A percentile compares a stretch with the other conserved stretches of the same genome.
Evolutionary conservation across 805 yeast genomes (phyloP).

Genomic region (Cyberlindnera bimundalis): DNA sequence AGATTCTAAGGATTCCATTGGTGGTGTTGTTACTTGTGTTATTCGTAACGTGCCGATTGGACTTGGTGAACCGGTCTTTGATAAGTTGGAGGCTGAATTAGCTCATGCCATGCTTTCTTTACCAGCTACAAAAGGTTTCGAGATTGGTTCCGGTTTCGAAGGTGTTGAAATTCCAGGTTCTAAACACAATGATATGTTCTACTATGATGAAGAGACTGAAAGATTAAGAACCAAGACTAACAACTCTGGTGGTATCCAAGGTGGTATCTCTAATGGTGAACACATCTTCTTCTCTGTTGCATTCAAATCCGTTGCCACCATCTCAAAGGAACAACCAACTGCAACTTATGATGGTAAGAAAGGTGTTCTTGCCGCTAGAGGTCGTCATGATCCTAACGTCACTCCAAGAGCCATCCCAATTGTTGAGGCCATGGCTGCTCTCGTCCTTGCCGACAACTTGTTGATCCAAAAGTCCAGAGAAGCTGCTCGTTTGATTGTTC

Average conservation of each 20-base stretch:
- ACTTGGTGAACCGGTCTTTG: conserved; percentile 97
- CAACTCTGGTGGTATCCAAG: conserved; percentile 96
- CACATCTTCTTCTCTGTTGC: conserved; percentile 92
- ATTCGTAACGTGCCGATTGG: conserved; percentile 91
- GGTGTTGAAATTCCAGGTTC: conserved; percentile 93
- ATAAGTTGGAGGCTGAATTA: conserved; percentile 88
- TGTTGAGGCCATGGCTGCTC: conserved; percentile 97
- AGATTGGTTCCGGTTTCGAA: conserved; percentile 92
- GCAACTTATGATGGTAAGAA: conserved; percentile 82
- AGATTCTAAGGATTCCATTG: conserved; percentile 87
- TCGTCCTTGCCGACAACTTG: conserved; percentile 82
- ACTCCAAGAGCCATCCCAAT: conserved; percentile 98
- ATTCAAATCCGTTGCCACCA: conserved; percentile 97
- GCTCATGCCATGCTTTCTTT: conserved; percentile 98
- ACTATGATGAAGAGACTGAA: conserved; percentile 52
- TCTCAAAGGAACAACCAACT: conserved; percentile 88
- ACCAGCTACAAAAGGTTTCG: conserved; percentile 98
- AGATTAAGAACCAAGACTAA: conserved; percentile 83
- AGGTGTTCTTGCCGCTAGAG: conserved; percentile 91
- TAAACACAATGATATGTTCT: conserved; percentile 87
- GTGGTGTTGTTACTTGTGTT: conserved; percentile 98
- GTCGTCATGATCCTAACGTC: conserved; percentile 98
- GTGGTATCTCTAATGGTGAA: conserved; percentile 97
- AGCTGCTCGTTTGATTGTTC: conserved; percentile 37
- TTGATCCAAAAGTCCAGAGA: conserved; percentile 86